Evolutionary conservation across 768 basidiomycete genomes (phyloP), one percentile per base, ranked within the genome.

Genomic region (Cubamyces lactineus): DNA sequence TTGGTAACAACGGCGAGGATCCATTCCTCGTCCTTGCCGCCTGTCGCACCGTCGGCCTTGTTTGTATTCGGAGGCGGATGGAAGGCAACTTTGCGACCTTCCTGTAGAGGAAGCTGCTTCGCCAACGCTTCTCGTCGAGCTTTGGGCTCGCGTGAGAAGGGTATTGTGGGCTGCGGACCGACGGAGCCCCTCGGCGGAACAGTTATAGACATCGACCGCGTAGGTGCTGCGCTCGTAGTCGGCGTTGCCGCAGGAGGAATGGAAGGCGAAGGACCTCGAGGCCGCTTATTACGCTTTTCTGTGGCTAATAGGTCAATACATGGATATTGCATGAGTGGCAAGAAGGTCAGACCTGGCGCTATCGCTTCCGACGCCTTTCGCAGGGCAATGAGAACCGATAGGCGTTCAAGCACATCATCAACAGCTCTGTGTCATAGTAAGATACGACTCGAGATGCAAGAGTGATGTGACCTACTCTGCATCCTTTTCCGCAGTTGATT

Each of bases 241-340:
- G 61, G 54, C 19, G 66, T 70, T 24, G 73, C 69, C 43, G 71
- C 50, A 0, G 62, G 51, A 21, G 67, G 28, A 2, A 69, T 52
- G 5, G 84, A 76, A 7, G 92, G 91, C 9, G 92, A 92, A 23
- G 84, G 81, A 2, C 80, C 85, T 64, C 89, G 78, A 17, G 86
- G 88, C 21, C 92, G 87, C 74, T 93, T 92, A 59, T 81, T 84
- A 45, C 92, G 84, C 74, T 93, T 93, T 64, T 92, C 90, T 84
- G 63, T 53, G 52, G 43, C 47, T 46, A n/a, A 16, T 1, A 26
- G 23, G 45, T 61, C 40, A 61, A 30, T 24, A 30, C 21, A n/a
- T 17, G 34, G 17, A 7, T 28, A 12, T 24, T 24, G 34, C 8
- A 11, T 13, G 40, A 48, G 28, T 56, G 42, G n/a, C 53, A 43